Conservation (phyloP, 2,329 filamentous ascomycete genomes). For the Atkinsonella hypoxylon region DNA sequence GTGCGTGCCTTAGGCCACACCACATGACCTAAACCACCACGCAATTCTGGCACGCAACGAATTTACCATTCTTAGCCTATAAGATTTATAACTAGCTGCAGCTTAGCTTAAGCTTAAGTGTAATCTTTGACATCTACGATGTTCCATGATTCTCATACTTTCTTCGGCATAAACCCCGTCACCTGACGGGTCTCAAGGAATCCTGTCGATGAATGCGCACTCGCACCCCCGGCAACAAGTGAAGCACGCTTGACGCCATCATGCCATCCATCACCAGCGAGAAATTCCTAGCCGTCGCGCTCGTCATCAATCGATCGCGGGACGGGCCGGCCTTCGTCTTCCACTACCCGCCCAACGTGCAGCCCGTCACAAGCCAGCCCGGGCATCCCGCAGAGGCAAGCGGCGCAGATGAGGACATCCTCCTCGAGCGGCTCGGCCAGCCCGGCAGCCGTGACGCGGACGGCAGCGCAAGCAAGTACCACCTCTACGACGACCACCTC, state of each 20-base stretch:
- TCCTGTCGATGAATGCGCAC: background rate
- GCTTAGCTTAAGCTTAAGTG: too few relatives aligned
- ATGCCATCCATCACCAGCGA: constrained; percentile 41
- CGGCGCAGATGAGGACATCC: constrained; percentile 33
- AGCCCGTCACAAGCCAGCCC: constrained; percentile 23
- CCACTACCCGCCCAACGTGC: constrained; percentile 63
- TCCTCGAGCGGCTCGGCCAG: constrained; percentile 34
- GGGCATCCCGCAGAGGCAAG: constrained; percentile 16
- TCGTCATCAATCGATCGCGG: constrained; percentile 62
- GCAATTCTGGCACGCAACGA: too few relatives aligned
- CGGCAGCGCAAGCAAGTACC: constrained; percentile 31
- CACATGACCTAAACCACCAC: too few relatives aligned
- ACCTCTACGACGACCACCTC: constrained; percentile 42
- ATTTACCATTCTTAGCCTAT: too few relatives aligned
- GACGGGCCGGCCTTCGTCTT: constrained; percentile 76
- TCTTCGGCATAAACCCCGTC: too few relatives aligned
- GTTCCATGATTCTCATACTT: background rate
- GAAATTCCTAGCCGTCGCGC: constrained; percentile 57
- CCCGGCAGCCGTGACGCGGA: constrained; percentile 19
- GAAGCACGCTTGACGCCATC: constrained; percentile 1
- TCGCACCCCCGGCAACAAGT: background rate
- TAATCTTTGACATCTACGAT: background rate
- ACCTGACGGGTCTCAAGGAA: background rate
- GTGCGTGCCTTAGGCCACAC: too few relatives aligned
- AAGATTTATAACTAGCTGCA: too few relatives aligned